Evolutionary conservation across 345 rosid species (phyloP).

Genomic region (Cardamine resedifolia): DNA sequence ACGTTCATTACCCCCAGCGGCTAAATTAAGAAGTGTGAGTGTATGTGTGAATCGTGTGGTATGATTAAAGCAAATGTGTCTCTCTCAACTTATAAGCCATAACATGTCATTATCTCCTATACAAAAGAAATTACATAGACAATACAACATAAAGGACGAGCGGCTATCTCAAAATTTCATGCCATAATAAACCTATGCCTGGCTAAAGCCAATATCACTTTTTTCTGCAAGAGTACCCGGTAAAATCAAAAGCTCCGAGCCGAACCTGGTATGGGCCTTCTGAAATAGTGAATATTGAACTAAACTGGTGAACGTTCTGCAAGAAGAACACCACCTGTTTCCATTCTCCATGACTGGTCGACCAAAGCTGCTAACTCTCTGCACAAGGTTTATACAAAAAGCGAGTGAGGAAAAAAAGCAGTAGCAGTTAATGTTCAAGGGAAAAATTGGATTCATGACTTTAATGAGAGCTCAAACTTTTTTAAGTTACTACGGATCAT

Average conservation of each 20-base stretch:
- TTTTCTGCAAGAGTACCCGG: slow-evolving; percentile 8
- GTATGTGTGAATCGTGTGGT: slow-evolving; percentile 37
- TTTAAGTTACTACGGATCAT: background rate
- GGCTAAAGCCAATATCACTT: slow-evolving; percentile 13
- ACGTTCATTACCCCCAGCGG: slow-evolving; percentile 36
- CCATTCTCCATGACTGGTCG: slow-evolving; percentile 92
- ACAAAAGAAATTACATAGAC: slow-evolving; percentile 18
- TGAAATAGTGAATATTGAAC: slow-evolving; percentile 19
- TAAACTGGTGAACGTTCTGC: slow-evolving; percentile 56
- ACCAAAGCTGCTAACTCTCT: slow-evolving; percentile 76
- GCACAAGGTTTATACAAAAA: slow-evolving; percentile 24
- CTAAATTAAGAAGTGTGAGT: slow-evolving; percentile 33
- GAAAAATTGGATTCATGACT: background rate
- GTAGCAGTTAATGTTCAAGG: background rate
- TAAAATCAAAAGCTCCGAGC: slow-evolving; percentile 13
- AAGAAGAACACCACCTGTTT: slow-evolving; percentile 72
- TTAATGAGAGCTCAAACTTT: background rate
- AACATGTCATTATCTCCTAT: background rate
- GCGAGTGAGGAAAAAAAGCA: slow-evolving; percentile 1
- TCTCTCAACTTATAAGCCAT: background rate
- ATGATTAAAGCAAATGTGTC: slow-evolving; percentile 33
- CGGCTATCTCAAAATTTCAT: slow-evolving; percentile 9
- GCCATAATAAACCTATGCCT: background rate
- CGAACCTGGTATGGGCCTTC: slow-evolving; percentile 40
- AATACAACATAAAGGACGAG: slow-evolving; percentile 2